phyloP scores from a whole-genome alignment of 2,329 filamentous ascomycete species.

The Phaeophleospora eucalypticola region DNA sequence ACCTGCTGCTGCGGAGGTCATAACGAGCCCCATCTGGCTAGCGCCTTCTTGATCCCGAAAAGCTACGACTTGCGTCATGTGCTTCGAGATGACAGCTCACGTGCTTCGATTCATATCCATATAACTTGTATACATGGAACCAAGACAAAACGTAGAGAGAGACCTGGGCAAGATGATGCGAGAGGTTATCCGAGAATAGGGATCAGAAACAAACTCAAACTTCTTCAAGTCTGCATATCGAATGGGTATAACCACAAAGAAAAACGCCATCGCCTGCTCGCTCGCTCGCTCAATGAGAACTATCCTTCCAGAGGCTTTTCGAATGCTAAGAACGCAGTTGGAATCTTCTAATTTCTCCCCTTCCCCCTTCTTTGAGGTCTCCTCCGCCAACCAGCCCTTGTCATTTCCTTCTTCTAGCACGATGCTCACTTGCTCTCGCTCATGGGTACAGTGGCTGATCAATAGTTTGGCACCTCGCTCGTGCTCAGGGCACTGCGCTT shows the following conservation, averaged over 20 bases:
- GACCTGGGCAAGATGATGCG: too few relatives aligned
- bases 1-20: neutral
- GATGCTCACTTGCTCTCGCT: slow-evolving; percentile 1
- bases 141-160: neutral
- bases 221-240: neutral
- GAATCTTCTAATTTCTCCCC: neutral
- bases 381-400: too few relatives aligned
- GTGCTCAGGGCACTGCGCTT: slow-evolving; percentile 53
- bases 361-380: neutral
- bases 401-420: too few relatives aligned
- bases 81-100: too few relatives aligned
- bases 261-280: too few relatives aligned
- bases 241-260: slow-evolving; percentile 3
- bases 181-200: too few relatives aligned
- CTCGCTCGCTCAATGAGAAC: neutral
- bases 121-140: too few relatives aligned
- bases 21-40: neutral
- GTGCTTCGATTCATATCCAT: neutral
- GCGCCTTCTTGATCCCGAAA: neutral
- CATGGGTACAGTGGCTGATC: too few relatives aligned
- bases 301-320: neutral
- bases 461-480: slow-evolving; percentile 32
- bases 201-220: too few relatives aligned
- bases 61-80: neutral
- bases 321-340: neutral